Conservation (phyloP, 2,329 filamentous ascomycete species). For the Penicillium griseofulvum region DNA sequence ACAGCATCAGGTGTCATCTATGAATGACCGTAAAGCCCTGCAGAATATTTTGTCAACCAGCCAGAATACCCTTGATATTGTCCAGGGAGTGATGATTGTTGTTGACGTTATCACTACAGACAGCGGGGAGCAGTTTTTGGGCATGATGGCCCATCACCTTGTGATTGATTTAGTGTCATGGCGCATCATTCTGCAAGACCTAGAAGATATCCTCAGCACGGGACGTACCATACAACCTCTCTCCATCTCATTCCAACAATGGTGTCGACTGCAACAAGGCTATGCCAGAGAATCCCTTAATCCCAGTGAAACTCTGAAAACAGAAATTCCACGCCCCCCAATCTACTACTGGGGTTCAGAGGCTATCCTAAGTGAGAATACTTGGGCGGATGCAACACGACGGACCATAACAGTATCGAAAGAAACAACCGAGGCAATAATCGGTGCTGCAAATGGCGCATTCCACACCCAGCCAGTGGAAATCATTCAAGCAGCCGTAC, state of each 20-base stretch:
- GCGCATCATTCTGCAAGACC: slow-evolving; percentile 10
- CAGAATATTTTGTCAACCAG: neutral
- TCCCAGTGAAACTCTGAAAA: neutral
- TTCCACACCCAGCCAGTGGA: slow-evolving; percentile 11
- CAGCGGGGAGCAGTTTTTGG: slow-evolving; percentile 4
- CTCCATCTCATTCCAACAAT: slow-evolving; percentile 17
- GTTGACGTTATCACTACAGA: neutral
- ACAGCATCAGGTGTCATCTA: neutral
- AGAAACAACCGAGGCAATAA: neutral
- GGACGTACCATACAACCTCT: neutral
- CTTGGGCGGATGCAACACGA: neutral
- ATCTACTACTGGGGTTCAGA: slow-evolving; percentile 3
- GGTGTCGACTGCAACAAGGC: slow-evolving; percentile 13
- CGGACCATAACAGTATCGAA: neutral
- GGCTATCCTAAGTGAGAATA: neutral
- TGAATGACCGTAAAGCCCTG: neutral
- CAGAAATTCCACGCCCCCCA: slow-evolving; percentile 1
- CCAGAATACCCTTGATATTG: neutral
- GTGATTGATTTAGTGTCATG: slow-evolving; percentile 18
- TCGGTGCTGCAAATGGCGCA: slow-evolving; percentile 11
- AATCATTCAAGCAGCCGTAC: slow-evolving; percentile 47
- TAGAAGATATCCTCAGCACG: slow-evolving; percentile 12
- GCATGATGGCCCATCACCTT: slow-evolving; percentile 22
- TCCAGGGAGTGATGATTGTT: neutral
- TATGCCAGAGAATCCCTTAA: neutral